These are phyloP conservation scores for Daedalea quercina DNA, from an alignment of 768 basidiomycete genomes.

Conservation along the genomic window DNA sequence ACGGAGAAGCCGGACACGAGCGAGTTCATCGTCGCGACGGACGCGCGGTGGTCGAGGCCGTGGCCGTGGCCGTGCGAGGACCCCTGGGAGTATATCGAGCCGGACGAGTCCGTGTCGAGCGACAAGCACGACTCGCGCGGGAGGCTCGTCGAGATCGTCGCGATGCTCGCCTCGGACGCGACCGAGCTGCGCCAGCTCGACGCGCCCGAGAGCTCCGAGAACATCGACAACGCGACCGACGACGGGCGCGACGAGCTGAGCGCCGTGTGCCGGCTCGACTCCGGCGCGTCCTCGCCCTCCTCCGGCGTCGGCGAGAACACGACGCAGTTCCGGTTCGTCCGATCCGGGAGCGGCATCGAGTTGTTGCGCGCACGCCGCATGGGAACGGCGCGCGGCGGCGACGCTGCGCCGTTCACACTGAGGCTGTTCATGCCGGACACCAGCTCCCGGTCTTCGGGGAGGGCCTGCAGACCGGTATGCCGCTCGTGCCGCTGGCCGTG, in stretches of 20 bases:
- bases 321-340: slow-evolving; percentile 20
- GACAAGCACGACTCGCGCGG: slow-evolving; percentile 7
- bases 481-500: slow-evolving; percentile 6
- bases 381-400: slow-evolving; percentile 1
- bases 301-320: slow-evolving; percentile 12
- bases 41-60: slow-evolving; percentile 11
- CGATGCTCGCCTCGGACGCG: slow-evolving; percentile 11
- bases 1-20: slow-evolving; percentile 23
- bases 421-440: slow-evolving; percentile 12
- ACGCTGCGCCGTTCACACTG: neutral
- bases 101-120: neutral
- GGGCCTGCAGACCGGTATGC: slow-evolving; percentile 31
- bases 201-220: slow-evolving; percentile 16
- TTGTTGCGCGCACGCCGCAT: slow-evolving; percentile 18
- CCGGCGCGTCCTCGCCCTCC: neutral
- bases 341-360: slow-evolving; percentile 18
- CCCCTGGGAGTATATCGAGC: slow-evolving; percentile 5
- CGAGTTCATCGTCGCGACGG: slow-evolving; percentile 24
- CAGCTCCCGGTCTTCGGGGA: slow-evolving; percentile 47
- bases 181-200: slow-evolving; percentile 21
- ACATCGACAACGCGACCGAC: slow-evolving; percentile 15
- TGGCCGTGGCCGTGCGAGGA: neutral
- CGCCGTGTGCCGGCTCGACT: slow-evolving; percentile 3
- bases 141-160: slow-evolving; percentile 11
- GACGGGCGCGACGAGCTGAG: slow-evolving; percentile 16